phyloP scores from a whole-genome alignment of 352 stramenopile genomes.

The Pythium guiyangense region DNA sequence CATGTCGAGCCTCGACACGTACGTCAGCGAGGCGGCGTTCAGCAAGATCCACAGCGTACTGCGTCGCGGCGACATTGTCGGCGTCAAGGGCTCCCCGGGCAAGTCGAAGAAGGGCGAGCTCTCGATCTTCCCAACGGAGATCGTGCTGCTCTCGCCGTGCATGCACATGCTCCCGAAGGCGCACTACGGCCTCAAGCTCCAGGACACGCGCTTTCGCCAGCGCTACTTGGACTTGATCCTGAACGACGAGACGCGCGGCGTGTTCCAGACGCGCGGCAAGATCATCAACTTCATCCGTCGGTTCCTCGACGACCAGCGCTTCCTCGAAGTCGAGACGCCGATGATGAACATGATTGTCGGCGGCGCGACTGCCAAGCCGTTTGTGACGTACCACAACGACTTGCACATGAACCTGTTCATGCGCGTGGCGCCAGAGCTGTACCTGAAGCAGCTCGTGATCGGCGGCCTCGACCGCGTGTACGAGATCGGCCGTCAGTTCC shows the following conservation, averaged over 20 bases:
- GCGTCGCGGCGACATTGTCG: slow-evolving; percentile 96
- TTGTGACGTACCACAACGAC: slow-evolving; percentile 97
- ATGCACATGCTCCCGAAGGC: slow-evolving; percentile 85
- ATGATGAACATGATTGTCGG: slow-evolving; percentile 95
- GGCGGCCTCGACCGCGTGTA: slow-evolving; percentile 98
- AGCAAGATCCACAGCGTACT: slow-evolving; percentile 87
- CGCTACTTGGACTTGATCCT: slow-evolving; percentile 97
- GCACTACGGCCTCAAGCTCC: slow-evolving; percentile 61
- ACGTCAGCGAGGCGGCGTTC: slow-evolving; percentile 53
- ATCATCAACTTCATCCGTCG: slow-evolving; percentile 94
- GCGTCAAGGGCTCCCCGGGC: slow-evolving; percentile 90
- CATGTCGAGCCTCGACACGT: slow-evolving; percentile 90
- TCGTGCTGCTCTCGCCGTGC: slow-evolving; percentile 78
- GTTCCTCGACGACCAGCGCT: slow-evolving; percentile 92
- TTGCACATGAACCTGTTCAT: slow-evolving; percentile 96
- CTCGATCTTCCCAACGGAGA: slow-evolving; percentile 91
- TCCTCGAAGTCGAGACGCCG: slow-evolving; percentile 98
- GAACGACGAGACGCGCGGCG: slow-evolving; percentile 90
- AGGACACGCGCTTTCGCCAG: slow-evolving; percentile 87
- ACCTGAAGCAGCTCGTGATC: slow-evolving; percentile 97
- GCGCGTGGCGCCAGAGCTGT: slow-evolving; percentile 96
- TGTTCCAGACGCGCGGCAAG: slow-evolving; percentile 92
- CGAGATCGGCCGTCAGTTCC: too few relatives aligned
- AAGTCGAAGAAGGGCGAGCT: slow-evolving; percentile 99
- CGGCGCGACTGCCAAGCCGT: slow-evolving; percentile 96